Conservation (phyloP, 2,329 filamentous ascomycete genomes). For the Fusarium multiceps region DNA sequence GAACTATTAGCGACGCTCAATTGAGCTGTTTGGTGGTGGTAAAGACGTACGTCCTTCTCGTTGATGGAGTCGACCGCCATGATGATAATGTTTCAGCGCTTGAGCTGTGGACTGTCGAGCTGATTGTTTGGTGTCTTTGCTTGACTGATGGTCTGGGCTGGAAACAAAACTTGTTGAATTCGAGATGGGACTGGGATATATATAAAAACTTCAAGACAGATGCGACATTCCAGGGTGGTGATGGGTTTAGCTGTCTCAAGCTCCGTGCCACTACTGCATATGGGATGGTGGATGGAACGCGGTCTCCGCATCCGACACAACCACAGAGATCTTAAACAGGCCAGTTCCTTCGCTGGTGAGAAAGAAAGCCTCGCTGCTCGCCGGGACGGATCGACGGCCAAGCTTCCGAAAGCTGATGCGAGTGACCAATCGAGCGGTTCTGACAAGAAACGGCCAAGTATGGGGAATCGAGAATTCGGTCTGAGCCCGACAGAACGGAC, state of each 20-base stretch:
- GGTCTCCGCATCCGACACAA: slow-evolving; percentile 39
- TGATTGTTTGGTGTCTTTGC: slow-evolving; percentile 8
- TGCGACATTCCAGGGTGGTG: not conserved
- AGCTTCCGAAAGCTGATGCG: slow-evolving; percentile 27
- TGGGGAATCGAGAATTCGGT: slow-evolving; percentile 32
- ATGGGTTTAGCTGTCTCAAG: not conserved
- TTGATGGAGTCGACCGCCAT: slow-evolving; percentile 38
- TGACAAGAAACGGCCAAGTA: slow-evolving; percentile 12
- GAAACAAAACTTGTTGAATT: not conserved
- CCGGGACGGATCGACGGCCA: slow-evolving; percentile 40
- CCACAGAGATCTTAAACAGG: slow-evolving; percentile 32
- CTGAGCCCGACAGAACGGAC: not conserved
- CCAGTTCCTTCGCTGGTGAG: slow-evolving; percentile 3
- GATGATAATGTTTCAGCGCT: slow-evolving; percentile 26
- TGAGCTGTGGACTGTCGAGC: slow-evolving; percentile 3
- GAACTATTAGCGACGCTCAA: not conserved
- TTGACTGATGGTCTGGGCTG: slow-evolving; percentile 7
- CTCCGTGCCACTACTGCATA: slow-evolving; percentile 12
- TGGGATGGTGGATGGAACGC: slow-evolving; percentile 29
- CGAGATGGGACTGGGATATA: slow-evolving; percentile 26
- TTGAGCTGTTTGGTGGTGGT: rapidly evolving
- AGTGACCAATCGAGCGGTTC: not conserved
- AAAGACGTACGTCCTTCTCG: slow-evolving; percentile 27
- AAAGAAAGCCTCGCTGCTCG: not conserved
- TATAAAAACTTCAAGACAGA: slow-evolving; percentile 15